A percentile compares a stretch with the other conserved stretches of the same genome.
These are phyloP conservation scores for Hanseniaspora nectarophila DNA, from an alignment of 805 yeast genomes.

Conservation along the genomic window DNA sequence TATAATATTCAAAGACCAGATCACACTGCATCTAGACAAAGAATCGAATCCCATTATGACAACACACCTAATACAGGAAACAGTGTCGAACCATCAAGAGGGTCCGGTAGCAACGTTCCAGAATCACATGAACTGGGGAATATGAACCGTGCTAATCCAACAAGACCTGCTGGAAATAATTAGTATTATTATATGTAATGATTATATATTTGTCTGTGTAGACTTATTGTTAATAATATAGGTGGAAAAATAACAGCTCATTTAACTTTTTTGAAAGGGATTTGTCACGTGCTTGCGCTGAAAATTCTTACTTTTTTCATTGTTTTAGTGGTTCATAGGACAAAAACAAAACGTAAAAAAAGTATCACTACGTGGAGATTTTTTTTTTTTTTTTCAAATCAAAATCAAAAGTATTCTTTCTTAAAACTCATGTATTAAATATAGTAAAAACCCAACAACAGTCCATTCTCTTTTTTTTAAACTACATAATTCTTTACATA, in stretches of 20 bases:
- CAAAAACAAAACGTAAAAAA: too few relatives aligned
- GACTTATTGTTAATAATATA: neutral
- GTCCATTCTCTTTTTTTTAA: too few relatives aligned
- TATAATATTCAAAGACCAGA: constrained; percentile 10
- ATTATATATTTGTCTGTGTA: neutral
- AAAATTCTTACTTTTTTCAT: too few relatives aligned
- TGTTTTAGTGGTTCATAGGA: too few relatives aligned
- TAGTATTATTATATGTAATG: neutral
- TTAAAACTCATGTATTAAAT: too few relatives aligned
- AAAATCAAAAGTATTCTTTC: neutral
- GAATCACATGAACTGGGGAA: constrained; percentile 2
- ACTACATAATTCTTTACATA: too few relatives aligned
- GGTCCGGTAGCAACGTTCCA: neutral
- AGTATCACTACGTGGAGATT: too few relatives aligned
- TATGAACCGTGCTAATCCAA: neutral
- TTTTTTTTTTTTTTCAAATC: neutral
- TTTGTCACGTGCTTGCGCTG: too few relatives aligned
- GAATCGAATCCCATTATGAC: constrained; percentile 9
- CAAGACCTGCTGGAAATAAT: neutral
- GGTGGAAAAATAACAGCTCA: too few relatives aligned
- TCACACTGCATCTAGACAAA: constrained; percentile 11
- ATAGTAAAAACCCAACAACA: too few relatives aligned
- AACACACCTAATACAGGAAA: neutral
- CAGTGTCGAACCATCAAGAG: neutral
- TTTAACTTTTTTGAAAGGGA: too few relatives aligned